Conservation (phyloP, 2,329 filamentous ascomycete species). For the Sarocladium brachiariae region DNA sequence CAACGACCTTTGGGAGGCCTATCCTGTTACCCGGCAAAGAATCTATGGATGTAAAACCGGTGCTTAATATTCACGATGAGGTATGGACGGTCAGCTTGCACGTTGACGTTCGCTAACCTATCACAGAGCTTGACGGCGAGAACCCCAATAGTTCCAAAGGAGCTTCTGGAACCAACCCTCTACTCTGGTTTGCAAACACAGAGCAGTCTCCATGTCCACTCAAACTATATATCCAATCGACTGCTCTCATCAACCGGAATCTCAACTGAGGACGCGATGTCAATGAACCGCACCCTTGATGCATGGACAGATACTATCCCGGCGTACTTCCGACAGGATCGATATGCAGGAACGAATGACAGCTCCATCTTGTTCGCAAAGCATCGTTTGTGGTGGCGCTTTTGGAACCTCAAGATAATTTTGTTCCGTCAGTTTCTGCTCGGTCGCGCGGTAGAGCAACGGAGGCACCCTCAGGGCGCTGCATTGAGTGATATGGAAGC, state of each 20-base stretch:
- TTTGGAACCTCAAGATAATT: slow-evolving; percentile 26
- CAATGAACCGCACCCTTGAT: slow-evolving; percentile 19
- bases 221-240: slow-evolving; percentile 24
- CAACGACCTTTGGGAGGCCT: slow-evolving; percentile 34
- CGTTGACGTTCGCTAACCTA: slow-evolving; percentile 1
- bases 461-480: slow-evolving; percentile 8
- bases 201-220: slow-evolving; percentile 23
- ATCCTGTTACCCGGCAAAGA: slow-evolving; percentile 21
- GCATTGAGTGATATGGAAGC: slow-evolving; percentile 15
- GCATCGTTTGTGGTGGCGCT: slow-evolving; percentile 24
- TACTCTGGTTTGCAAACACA: slow-evolving; percentile 23
- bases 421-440: slow-evolving; percentile 23
- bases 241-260: slow-evolving; percentile 20
- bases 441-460: slow-evolving; percentile 18
- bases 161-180: slow-evolving; percentile 17
- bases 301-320: slow-evolving; percentile 21
- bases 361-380: slow-evolving; percentile 19
- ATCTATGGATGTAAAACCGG: slow-evolving; percentile 23
- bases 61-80: slow-evolving; percentile 24
- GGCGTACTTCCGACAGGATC: slow-evolving; percentile 17
- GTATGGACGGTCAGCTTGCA: neutral
- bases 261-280: slow-evolving; percentile 19
- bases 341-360: slow-evolving; percentile 14
- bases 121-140: slow-evolving; percentile 18
- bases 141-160: slow-evolving; percentile 17